Conservation (phyloP, 2,329 filamentous ascomycete genomes). For the Fusarium pseudocircinatum region DNA sequence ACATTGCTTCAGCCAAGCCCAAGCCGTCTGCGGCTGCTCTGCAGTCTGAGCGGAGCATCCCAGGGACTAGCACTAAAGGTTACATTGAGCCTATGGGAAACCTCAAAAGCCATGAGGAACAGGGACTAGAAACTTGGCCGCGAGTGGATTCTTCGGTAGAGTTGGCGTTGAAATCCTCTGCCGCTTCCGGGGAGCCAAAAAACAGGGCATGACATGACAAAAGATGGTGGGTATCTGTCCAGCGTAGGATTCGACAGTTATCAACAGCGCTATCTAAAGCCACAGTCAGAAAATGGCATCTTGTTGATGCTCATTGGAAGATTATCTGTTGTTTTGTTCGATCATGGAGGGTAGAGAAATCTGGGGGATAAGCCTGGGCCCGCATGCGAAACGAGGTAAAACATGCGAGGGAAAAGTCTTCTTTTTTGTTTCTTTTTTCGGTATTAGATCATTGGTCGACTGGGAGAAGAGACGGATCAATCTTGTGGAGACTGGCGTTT, state of each 20-base stretch:
- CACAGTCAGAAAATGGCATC: constrained; percentile 9
- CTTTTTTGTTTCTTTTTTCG: constrained; percentile 20
- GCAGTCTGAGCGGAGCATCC: neutral
- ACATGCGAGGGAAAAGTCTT: constrained; percentile 19
- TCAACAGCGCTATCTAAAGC: neutral
- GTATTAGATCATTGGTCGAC: constrained; percentile 24
- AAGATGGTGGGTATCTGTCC: constrained; percentile 18
- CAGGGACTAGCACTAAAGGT: constrained; percentile 4
- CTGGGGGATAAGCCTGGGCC: constrained; percentile 7
- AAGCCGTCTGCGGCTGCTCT: constrained; percentile 20
- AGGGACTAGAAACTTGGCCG: constrained; percentile 25
- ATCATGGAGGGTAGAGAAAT: constrained; percentile 22
- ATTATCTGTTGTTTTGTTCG: neutral
- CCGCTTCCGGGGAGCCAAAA: constrained; percentile 29
- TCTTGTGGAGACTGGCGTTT: constrained; percentile 24
- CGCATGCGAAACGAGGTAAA: constrained; percentile 19
- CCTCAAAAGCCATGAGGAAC: constrained; percentile 1
- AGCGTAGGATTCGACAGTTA: constrained; percentile 1
- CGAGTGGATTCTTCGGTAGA: constrained; percentile 19
- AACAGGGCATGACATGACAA: constrained; percentile 14
- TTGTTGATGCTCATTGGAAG: constrained; percentile 8
- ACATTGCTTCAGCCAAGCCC: constrained; percentile 12
- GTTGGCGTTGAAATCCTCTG: constrained; percentile 31
- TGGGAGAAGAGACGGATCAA: constrained; percentile 21
- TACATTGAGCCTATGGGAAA: constrained; percentile 18